Base-by-base conservation (phyloP, 805 yeast genomes). In the Hanseniaspora nectarophila region DNA sequence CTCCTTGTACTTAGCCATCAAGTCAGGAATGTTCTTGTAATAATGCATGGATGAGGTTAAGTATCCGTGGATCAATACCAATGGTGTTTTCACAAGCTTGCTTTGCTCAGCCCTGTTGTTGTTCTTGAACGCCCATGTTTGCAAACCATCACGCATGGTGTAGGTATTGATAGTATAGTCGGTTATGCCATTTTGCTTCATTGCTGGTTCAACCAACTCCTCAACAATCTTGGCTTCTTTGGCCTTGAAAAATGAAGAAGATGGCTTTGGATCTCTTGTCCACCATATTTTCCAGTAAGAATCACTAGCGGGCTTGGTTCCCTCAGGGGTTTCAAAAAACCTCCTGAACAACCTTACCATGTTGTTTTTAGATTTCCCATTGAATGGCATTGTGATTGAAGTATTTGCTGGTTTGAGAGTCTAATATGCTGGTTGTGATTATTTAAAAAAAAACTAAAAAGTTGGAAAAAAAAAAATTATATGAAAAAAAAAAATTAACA, bases 31-130 rank as follows among this genome's bases (percentile, higher is more conserved):
- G 61, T 85, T 90, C 56, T 82, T 77, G 60, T 81, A 76, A 59
- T 79, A 90, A 51, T 87, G 80, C 24, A 94, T 90, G 13, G 88
- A 75, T 1, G 95, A 85, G 0, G 97, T 95, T 1, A 95, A 96
- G 62, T 87, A 88, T 0, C 98, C 98, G 65, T 90, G 98, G 4
- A 92, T 67, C 56, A 90, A 65, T 2, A 92, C 56, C 3, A 72
- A 63, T 2, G 75, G 74, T 1, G 64, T 43, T 18, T 45, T 31
- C 13, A 33, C 42, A n/a, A 49, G 20, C 13, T 28, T 29, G 16
- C 31, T 10, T 8, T 35, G 31, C 4, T 38, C 32, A 16, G 40
- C 40, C 20, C 35, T 42, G 34, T 23, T 42, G 45, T 26, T 26
- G 21, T 45, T 45, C 5, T 39, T 32, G 37, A 52, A 52, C 8